phyloP scores from a whole-genome alignment of 2,329 filamentous ascomycete genomes.

The Penicillium sp. region DNA sequence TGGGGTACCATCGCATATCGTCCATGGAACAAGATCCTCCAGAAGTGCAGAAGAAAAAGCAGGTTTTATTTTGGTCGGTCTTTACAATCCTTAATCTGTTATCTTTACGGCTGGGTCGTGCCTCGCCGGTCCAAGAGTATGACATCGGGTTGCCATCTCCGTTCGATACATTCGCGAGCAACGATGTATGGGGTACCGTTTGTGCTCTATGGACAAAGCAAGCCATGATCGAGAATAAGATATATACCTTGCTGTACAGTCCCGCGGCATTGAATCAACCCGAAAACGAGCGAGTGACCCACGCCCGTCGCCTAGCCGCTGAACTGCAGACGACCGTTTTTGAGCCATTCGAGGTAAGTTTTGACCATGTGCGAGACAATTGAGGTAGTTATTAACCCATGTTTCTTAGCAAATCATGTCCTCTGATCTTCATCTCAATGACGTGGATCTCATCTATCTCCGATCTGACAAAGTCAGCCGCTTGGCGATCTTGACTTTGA shows the following conservation, averaged over 20 bases:
- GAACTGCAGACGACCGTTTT: constrained; percentile 30
- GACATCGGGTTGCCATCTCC: constrained; percentile 53
- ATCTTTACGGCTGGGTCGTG: constrained; percentile 58
- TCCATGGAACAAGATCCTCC: constrained; percentile 27
- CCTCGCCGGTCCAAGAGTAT: constrained; percentile 58
- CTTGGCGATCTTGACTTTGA: constrained; percentile 37
- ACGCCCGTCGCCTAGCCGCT: constrained; percentile 29
- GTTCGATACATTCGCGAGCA: constrained; percentile 9
- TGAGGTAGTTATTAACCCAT: not conserved
- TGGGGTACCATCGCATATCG: constrained; percentile 55
- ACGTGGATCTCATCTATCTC: constrained; percentile 30
- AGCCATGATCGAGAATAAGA: constrained; percentile 57
- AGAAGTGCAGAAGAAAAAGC: constrained; percentile 31
- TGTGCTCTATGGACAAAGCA: constrained; percentile 57
- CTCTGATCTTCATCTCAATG: constrained; percentile 16
- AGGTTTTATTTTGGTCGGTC: constrained; percentile 56
- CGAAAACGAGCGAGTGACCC: constrained; percentile 25
- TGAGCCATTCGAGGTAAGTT: constrained; percentile 30
- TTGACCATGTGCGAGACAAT: not conserved
- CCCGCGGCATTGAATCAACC: constrained; percentile 29
- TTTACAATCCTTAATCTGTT: constrained; percentile 61
- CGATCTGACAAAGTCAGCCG: constrained; percentile 37
- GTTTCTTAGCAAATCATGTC: constrained; percentile 8
- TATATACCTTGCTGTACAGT: constrained; percentile 59
- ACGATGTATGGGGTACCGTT: constrained; percentile 45